These are phyloP conservation scores for Hygrophoropsis aurantiaca DNA, from an alignment of 768 basidiomycete genomes.

Conservation along the genomic window DNA sequence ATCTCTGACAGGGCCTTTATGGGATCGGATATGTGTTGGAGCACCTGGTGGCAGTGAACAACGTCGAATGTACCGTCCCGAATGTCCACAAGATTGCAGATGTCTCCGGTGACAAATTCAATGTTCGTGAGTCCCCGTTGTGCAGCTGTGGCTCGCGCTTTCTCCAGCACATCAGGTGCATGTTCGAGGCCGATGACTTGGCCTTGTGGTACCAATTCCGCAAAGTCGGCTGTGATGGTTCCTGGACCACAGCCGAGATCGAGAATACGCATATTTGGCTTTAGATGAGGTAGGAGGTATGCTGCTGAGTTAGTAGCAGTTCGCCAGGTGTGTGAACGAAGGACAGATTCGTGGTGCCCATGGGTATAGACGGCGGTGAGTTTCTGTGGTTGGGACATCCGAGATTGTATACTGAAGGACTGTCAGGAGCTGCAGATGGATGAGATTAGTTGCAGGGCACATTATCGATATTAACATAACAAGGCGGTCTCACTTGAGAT, in stretches of 20 bases:
- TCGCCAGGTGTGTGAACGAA: constrained; percentile 35
- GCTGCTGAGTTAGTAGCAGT: constrained; percentile 43
- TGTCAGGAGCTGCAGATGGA: too few species aligned
- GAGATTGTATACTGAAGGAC: too few species aligned
- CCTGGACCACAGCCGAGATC: constrained; percentile 57
- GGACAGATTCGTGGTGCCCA: constrained; percentile 33
- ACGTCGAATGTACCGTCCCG: constrained; percentile 44
- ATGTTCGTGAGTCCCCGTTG: constrained; percentile 32
- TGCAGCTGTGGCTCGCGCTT: constrained; percentile 27
- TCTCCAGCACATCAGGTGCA: constrained; percentile 30
- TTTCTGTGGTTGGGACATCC: too few species aligned
- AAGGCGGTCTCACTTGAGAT: too few species aligned
- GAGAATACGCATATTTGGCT: constrained; percentile 40
- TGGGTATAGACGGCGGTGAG: constrained; percentile 12
- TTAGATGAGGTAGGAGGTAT: constrained; percentile 37
- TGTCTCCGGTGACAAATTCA: constrained; percentile 35
- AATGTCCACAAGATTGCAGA: constrained; percentile 31
- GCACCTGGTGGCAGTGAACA: constrained; percentile 45
- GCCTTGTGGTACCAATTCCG: constrained; percentile 39
- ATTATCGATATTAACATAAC: too few species aligned
- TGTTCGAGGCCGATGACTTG: constrained; percentile 45
- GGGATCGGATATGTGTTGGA: constrained; percentile 44
- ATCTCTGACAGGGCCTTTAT: constrained; percentile 41
- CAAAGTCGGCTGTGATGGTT: constrained; percentile 47
- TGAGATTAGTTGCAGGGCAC: too few species aligned